These are phyloP conservation scores for Pseudogymnoascus sp. DNA, from an alignment of 2,329 filamentous ascomycete genomes.

Conservation along the genomic window DNA sequence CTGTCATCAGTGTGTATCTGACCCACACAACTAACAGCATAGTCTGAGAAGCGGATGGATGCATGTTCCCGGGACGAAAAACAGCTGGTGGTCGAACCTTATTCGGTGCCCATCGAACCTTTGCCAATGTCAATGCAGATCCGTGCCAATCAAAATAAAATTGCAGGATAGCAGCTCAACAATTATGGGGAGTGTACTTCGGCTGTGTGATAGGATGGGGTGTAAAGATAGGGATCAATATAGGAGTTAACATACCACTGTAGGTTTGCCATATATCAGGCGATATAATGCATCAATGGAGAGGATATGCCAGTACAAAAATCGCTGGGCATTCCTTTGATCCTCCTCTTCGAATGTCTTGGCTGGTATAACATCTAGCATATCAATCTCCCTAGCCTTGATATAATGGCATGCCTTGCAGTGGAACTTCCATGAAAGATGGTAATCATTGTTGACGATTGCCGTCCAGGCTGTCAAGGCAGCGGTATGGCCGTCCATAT, in stretches of 20 bases:
- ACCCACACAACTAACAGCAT: not conserved
- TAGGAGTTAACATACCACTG: not conserved
- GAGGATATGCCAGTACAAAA: not conserved
- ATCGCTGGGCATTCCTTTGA: not conserved
- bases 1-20: not conserved
- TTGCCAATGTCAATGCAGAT: not conserved
- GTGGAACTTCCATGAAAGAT: slow-evolving; percentile 7
- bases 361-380: not conserved
- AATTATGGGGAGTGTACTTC: not conserved
- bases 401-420: not conserved
- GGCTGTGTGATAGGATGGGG: not conserved
- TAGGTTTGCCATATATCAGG: slow-evolving; percentile 1
- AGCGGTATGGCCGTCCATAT: not conserved
- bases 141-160: not conserved
- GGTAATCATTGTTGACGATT: not conserved
- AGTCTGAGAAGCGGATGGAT: not conserved
- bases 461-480: not conserved
- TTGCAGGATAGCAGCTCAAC: not conserved
- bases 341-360: not conserved
- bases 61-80: not conserved
- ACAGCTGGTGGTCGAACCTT: not conserved
- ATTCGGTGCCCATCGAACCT: slow-evolving; percentile 1
- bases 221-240: not conserved
- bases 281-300: slow-evolving; percentile 2
- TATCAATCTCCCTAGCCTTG: not conserved